Conservation (phyloP, 192 early-diverging fungal genomes). For the Spizellomyces punctatus region DNA sequence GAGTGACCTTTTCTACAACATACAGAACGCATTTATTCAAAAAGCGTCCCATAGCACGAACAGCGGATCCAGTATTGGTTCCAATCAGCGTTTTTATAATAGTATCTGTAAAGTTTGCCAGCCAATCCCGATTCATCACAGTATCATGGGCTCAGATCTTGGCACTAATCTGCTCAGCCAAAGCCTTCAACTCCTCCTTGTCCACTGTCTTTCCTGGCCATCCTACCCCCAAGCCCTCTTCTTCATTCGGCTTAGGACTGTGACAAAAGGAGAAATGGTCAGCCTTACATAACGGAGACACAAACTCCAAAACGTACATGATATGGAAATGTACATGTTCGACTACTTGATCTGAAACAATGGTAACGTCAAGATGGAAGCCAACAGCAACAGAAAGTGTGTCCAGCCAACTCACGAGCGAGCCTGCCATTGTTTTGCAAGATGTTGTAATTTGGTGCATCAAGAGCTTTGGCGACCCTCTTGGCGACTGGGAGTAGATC, state of each 20-base stretch:
- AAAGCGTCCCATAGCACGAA: too few relatives aligned
- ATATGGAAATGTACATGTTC: slow-evolving; percentile 96
- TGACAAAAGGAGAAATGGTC: slow-evolving; percentile 2
- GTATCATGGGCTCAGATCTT: neutral
- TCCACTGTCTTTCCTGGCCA: slow-evolving; percentile 65
- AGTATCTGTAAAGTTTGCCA: too few relatives aligned
- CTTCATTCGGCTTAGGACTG: slow-evolving; percentile 63
- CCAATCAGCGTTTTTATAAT: too few relatives aligned
- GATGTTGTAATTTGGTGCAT: slow-evolving; percentile 84
- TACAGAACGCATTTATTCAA: too few relatives aligned
- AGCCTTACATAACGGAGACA: slow-evolving; percentile 4
- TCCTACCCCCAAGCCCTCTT: slow-evolving; percentile 71
- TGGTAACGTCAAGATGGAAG: slow-evolving; percentile 2
- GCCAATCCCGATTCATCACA: too few relatives aligned
- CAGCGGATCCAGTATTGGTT: too few relatives aligned
- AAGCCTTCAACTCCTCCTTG: slow-evolving; percentile 47
- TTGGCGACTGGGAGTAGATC: slow-evolving; percentile 88
- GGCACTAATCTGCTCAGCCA: slow-evolving; percentile 32
- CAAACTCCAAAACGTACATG: slow-evolving; percentile 43
- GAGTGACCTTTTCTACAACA: too few relatives aligned
- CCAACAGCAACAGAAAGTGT: neutral
- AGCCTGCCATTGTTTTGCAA: slow-evolving; percentile 83
- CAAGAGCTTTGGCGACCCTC: slow-evolving; percentile 80
- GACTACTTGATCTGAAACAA: slow-evolving; percentile 49
- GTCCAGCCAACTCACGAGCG: slow-evolving; percentile 55